Base-by-base conservation (phyloP, 768 basidiomycete species). In the Trametes sanguinea region DNA sequence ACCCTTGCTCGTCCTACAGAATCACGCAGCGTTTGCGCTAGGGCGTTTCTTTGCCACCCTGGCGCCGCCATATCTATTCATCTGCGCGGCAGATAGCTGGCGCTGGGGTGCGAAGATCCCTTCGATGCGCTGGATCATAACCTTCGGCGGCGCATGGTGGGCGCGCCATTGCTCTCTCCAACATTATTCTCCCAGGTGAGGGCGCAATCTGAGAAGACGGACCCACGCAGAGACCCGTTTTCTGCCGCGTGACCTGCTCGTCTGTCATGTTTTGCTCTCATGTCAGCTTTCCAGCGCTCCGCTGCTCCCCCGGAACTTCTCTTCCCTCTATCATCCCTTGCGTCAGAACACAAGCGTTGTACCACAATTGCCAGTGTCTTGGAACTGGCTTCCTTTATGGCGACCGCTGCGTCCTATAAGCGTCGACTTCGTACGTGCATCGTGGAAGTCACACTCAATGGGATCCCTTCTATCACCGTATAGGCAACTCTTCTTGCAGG, bases 91-190 rank as follows among this genome's bases (percentile, higher is more conserved):
- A 50, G 29, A 13, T 39, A 22, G 57, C 62, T 42, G 39, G 32
- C 57, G 62, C 62, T 63, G 57, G 17, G 46, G 27, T 44, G 57
- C 62, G 62, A 48, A 54, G 62, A 63, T 63, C 62, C 51, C 51
- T 9, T 54, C 30, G 33, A 54, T 45, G 40, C 52, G 53, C 52
- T 27, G 27, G n/a, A 40, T 33, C 39, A 50, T 40, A 16, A 27
- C 17, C 57, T 22, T 44, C 52, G 53, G 53, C 47, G 53, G 53
- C 48, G 57, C 45, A 16, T 45, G 39, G 32, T 17, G n/a, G 32
- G 45, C 44, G 39, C 57, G 8, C 16, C 39, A n/a, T 22, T 42
- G 39, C n/a, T 37, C n/a, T 37, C n/a, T 22, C 33, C 27, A 14
- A 17, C 40, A 32, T 1, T 22, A 32, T 40, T 32, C 47, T 16